Conservation (phyloP, 2,329 filamentous ascomycete genomes). For the Fusarium sp. region DNA sequence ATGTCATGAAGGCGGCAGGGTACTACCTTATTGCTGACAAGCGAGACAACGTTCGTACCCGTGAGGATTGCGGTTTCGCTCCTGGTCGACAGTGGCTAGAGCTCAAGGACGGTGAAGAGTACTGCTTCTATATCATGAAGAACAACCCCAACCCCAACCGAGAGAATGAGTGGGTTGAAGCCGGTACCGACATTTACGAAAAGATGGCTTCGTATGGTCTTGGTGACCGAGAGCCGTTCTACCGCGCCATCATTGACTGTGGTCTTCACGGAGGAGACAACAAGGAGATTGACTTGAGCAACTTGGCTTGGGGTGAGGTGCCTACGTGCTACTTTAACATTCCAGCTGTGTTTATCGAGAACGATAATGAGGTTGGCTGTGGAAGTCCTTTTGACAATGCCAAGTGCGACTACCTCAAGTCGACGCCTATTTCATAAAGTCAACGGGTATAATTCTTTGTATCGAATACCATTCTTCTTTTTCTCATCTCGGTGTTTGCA, state of each 20-base stretch:
- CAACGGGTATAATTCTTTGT: not conserved
- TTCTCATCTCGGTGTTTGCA: not conserved
- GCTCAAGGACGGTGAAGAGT: conserved; percentile 17
- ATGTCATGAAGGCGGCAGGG: conserved; percentile 32
- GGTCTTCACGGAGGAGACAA: not conserved
- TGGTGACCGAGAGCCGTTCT: conserved; percentile 20
- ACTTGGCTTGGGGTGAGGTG: conserved; percentile 8
- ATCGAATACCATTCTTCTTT: not conserved
- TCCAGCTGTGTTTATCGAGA: conserved; percentile 21
- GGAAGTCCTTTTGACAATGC: not conserved
- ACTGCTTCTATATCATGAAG: conserved; percentile 36
- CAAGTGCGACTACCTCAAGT: conserved; percentile 8
- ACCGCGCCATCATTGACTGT: conserved; percentile 26
- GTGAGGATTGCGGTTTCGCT: conserved; percentile 20
- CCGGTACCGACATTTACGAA: conserved; percentile 10
- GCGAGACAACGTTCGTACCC: not conserved
- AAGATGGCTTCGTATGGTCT: conserved; percentile 31
- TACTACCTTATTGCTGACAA: conserved; percentile 31
- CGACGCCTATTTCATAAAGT: conserved; percentile 7
- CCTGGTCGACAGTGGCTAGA: conserved; percentile 32
- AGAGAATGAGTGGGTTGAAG: conserved; percentile 10
- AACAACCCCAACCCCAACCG: not conserved
- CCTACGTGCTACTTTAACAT: conserved; percentile 30
- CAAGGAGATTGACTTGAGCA: not conserved
- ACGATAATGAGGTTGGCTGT: conserved; percentile 10